Percentiles rank a stretch among this genome's conserved stretches.
These are phyloP conservation scores for Escallonia rubra DNA, from an alignment of 129 eudicot species.

Conservation along the genomic window DNA sequence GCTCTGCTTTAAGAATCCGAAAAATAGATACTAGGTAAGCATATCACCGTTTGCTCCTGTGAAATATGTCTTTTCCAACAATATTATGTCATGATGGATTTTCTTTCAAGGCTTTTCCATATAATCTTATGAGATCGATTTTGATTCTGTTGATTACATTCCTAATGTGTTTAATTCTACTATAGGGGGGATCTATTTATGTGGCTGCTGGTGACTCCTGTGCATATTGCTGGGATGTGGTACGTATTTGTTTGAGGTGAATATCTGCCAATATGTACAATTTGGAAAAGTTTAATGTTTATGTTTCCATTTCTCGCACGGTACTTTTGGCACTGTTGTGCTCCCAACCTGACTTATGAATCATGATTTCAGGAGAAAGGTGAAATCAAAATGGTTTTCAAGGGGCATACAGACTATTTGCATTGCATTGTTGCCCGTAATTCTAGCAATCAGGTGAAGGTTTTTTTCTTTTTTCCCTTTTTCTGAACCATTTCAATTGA, in stretches of 20 bases:
- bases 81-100: not conserved
- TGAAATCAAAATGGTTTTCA: constrained; percentile 60
- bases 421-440: constrained; percentile 69
- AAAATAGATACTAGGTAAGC: too few relatives aligned
- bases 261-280: not conserved
- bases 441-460: constrained; percentile 64
- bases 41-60: too few relatives aligned
- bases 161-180: not conserved
- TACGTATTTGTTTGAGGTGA: constrained; percentile 46
- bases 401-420: constrained; percentile 86
- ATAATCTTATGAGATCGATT: not conserved
- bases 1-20: too few relatives aligned
- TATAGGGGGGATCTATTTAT: constrained; percentile 69
- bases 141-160: not conserved
- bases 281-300: not conserved
- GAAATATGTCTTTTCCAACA: not conserved
- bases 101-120: not conserved
- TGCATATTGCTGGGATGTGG: constrained; percentile 99
- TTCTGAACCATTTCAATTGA: not conserved
- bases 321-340: not conserved
- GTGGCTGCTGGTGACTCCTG: constrained; percentile 92
- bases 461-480: not conserved
- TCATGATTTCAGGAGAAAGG: constrained; percentile 48
- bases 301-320: not conserved
- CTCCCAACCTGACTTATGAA: not conserved